Conservation (phyloP, 2,329 filamentous ascomycete species). For the Sporothrix phasma region DNA sequence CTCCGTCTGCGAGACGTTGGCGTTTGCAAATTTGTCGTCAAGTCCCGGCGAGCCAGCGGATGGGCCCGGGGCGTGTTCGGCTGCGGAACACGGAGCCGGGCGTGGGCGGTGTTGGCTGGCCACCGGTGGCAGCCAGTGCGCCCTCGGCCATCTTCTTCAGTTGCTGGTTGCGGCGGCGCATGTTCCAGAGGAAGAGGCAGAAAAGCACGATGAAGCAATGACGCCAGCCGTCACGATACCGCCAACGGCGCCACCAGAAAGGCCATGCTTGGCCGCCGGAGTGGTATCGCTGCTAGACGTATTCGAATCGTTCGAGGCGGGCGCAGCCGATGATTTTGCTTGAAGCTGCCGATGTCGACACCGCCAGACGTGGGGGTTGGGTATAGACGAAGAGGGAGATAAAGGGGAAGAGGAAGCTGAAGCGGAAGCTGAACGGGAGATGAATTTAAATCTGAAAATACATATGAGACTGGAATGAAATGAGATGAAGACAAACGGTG, state of each 20-base stretch:
- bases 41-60: neutral
- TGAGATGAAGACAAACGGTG: constrained; percentile 19
- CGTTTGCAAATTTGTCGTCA: neutral
- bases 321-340: neutral
- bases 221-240: constrained; percentile 27
- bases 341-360: neutral
- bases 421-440: constrained; percentile 3
- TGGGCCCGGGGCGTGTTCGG: neutral
- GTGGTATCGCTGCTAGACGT: neutral
- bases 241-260: constrained; percentile 27
- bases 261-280: constrained; percentile 3
- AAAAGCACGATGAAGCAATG: constrained; percentile 23
- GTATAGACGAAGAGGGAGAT: neutral
- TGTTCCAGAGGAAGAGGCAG: constrained; percentile 15
- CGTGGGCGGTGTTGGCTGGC: neutral
- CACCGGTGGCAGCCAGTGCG: neutral
- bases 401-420: neutral
- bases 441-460: too few relatives aligned
- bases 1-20: neutral
- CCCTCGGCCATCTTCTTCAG: neutral
- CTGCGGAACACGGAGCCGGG: neutral
- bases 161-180: neutral
- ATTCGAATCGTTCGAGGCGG: neutral
- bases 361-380: neutral
- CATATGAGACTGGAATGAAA: too few relatives aligned